Evolutionary conservation across 306 rosid genomes (phyloP).

Genomic region (Trichosanthes truncata): DNA sequence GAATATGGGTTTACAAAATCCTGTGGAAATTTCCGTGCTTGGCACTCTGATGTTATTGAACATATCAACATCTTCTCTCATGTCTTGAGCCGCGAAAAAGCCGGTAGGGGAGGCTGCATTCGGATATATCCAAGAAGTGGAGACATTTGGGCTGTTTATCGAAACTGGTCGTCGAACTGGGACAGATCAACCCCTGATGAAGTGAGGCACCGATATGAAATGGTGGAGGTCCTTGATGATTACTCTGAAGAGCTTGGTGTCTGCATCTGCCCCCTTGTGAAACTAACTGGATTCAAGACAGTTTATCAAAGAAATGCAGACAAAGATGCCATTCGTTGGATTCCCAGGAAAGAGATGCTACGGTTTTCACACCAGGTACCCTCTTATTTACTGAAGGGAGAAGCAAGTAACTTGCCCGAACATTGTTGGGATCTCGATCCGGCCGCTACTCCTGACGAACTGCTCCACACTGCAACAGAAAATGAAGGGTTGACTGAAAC

Average conservation of each 20-base stretch:
- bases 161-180: constrained; percentile 83
- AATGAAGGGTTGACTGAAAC: constrained; percentile 25
- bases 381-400: constrained; percentile 60
- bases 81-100: constrained; percentile 56
- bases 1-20: constrained; percentile 90
- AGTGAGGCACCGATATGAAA: constrained; percentile 83
- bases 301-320: constrained; percentile 60
- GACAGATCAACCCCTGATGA: constrained; percentile 77
- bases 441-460: constrained; percentile 95
- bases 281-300: constrained; percentile 76
- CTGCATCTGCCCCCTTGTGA: constrained; percentile 71
- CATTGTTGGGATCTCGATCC: constrained; percentile 95
- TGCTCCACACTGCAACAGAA: constrained; percentile 59
- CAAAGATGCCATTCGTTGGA: constrained; percentile 63
- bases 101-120: constrained; percentile 91
- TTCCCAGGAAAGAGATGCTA: constrained; percentile 78
- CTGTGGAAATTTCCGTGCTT: constrained; percentile 89
- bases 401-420: constrained; percentile 47
- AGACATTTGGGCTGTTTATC: constrained; percentile 88
- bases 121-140: constrained; percentile 78
- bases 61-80: constrained; percentile 92
- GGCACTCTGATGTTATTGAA: constrained; percentile 66
- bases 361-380: constrained; percentile 98
- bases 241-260: constrained; percentile 91
- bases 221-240: constrained; percentile 93